Evolutionary conservation across 177 flowering plant species (phyloP).

Genomic region (Tripterygium wilfordii): DNA sequence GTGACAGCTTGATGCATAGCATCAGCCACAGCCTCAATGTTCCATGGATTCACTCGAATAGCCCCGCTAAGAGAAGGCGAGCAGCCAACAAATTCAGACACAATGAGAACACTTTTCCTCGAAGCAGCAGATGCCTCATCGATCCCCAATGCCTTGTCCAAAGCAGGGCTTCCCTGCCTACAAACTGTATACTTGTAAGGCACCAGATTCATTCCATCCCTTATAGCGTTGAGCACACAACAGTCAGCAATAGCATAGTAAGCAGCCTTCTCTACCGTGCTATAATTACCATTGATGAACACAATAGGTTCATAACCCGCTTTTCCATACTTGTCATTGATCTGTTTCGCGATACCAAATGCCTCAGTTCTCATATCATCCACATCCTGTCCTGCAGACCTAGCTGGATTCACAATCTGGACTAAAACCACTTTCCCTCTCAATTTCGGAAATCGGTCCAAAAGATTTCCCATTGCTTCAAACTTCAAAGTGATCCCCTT

Average conservation of each 20-base stretch:
- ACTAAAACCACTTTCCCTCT: slow-evolving; percentile 21
- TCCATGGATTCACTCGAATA: slow-evolving; percentile 33
- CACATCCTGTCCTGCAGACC: slow-evolving; percentile 24
- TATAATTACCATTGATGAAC: slow-evolving; percentile 9
- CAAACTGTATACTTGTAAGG: slow-evolving; percentile 27
- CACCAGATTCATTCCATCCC: slow-evolving; percentile 35
- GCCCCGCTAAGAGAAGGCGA: slow-evolving; percentile 33
- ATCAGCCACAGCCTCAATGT: slow-evolving; percentile 14
- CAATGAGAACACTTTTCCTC: slow-evolving; percentile 21
- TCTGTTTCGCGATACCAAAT: slow-evolving; percentile 1
- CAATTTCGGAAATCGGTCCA: slow-evolving; percentile 4
- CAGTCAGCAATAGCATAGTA: slow-evolving; percentile 25
- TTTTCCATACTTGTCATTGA: slow-evolving; percentile 18
- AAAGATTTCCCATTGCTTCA: slow-evolving; percentile 18
- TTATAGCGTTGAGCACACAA: slow-evolving; percentile 24
- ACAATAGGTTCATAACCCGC: slow-evolving; percentile 23
- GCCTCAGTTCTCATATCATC: slow-evolving; percentile 19
- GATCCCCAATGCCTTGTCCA: slow-evolving; percentile 19
- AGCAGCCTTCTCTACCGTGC: slow-evolving; percentile 21
- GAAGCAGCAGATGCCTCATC: not conserved
- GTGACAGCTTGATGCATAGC: slow-evolving; percentile 19
- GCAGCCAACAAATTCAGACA: slow-evolving; percentile 32
- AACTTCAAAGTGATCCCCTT: slow-evolving; percentile 30
- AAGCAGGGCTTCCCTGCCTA: slow-evolving; percentile 21
- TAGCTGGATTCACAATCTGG: slow-evolving; percentile 28